Conservation (phyloP, 179 eudicot species). For the Silene vulgaris region DNA sequence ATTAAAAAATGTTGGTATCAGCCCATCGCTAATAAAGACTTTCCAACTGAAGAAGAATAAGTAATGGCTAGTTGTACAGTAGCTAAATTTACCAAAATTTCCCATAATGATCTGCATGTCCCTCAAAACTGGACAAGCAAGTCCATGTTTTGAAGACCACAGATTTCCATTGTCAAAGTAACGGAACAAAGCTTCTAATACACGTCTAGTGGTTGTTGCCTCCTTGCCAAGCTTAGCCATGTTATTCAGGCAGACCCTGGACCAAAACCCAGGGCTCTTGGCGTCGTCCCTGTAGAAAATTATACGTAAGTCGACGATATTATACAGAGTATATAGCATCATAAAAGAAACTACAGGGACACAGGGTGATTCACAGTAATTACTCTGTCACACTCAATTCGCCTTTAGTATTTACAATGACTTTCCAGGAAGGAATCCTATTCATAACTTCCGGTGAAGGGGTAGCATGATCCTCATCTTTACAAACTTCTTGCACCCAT, state of each 20-base stretch:
- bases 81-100: constrained; percentile 48
- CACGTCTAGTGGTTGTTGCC: constrained; percentile 87
- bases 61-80: neutral
- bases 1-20: constrained; percentile 15
- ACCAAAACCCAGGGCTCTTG: constrained; percentile 75
- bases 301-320: neutral
- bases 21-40: neutral
- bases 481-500: constrained; percentile 64
- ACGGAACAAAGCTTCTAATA: constrained; percentile 82
- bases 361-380: constrained; percentile 16
- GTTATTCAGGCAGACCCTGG: constrained; percentile 82
- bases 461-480: constrained; percentile 42
- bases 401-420: constrained; percentile 67
- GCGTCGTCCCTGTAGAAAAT: constrained; percentile 63
- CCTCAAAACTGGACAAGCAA: constrained; percentile 79
- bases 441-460: constrained; percentile 40
- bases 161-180: constrained; percentile 67
- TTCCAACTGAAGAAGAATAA: constrained; percentile 2
- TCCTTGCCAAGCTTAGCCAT: constrained; percentile 96
- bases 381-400: constrained; percentile 68
- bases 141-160: constrained; percentile 66
- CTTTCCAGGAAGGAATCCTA: constrained; percentile 70
- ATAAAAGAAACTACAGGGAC: constrained; percentile 6
- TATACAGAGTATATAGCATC: constrained; percentile 5
- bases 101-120: constrained; percentile 87